A percentile compares a stretch with the other conserved stretches of the same genome.
phyloP scores from a whole-genome alignment of 2,329 filamentous ascomycete species.

The Hypoxylon rubiginosum region DNA sequence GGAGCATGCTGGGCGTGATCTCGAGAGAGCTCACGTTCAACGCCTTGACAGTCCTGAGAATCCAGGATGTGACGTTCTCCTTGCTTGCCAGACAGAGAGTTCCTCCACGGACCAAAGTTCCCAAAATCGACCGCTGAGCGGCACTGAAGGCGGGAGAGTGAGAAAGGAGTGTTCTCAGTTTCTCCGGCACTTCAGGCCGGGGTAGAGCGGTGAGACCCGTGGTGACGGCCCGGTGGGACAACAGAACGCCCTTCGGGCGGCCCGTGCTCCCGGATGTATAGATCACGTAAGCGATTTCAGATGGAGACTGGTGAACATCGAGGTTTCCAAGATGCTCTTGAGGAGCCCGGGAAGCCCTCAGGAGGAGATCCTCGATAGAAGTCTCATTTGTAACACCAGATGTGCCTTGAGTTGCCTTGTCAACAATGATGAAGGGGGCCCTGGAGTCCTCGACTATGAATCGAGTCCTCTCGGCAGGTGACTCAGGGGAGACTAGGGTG shows the following conservation, averaged over 20 bases:
- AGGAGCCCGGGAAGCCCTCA: not conserved
- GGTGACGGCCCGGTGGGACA: slow-evolving; percentile 18
- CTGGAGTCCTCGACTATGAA: slow-evolving; percentile 23
- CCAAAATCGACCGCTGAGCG: slow-evolving; percentile 22
- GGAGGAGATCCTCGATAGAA: slow-evolving; percentile 18
- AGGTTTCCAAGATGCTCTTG: slow-evolving; percentile 1
- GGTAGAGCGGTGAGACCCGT: slow-evolving; percentile 25
- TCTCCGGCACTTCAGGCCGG: not conserved
- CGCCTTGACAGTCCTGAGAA: slow-evolving; percentile 22
- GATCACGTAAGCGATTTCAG: slow-evolving; percentile 16
- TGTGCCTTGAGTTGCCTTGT: slow-evolving; percentile 14
- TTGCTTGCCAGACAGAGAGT: slow-evolving; percentile 28
- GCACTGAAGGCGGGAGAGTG: slow-evolving; percentile 28
- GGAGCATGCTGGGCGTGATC: slow-evolving; percentile 20
- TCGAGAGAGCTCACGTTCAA: slow-evolving; percentile 24
- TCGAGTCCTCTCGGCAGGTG: slow-evolving; percentile 13
- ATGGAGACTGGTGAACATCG: slow-evolving; percentile 5
- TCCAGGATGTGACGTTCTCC: slow-evolving; percentile 24
- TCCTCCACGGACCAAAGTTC: slow-evolving; percentile 21
- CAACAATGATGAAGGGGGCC: slow-evolving; percentile 23
- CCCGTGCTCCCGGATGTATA: slow-evolving; percentile 26
- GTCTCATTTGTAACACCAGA: slow-evolving; percentile 14
- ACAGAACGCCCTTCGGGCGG: slow-evolving; percentile 20
- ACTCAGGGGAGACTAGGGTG: slow-evolving; percentile 16
- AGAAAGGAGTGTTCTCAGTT: slow-evolving; percentile 20